Evolutionary conservation across 2,329 filamentous ascomycete species (phyloP).

Genomic region (Fusarium solani-melongenae): DNA sequence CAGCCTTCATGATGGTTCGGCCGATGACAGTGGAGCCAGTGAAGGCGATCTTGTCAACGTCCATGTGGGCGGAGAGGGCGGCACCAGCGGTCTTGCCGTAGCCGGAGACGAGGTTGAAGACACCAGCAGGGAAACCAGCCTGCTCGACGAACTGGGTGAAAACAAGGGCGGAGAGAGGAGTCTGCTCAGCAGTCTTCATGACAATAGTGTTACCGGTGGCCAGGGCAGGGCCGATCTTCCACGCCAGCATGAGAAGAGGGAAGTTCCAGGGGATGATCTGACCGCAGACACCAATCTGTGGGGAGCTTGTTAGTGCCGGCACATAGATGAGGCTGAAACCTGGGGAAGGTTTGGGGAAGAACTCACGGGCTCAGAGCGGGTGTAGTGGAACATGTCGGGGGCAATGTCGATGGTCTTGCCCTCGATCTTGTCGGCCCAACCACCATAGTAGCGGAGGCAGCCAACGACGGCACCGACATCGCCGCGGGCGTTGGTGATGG

Average conservation of each 20-base stretch:
- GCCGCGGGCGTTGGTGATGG: constrained; percentile 78
- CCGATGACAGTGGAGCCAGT: constrained; percentile 81
- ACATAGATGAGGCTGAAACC: neutral
- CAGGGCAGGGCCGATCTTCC: constrained; percentile 84
- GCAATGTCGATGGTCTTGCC: constrained; percentile 87
- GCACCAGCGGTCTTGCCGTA: constrained; percentile 84
- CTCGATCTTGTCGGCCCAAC: constrained; percentile 92
- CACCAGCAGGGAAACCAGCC: constrained; percentile 82
- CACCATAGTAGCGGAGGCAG: constrained; percentile 79
- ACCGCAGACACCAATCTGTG: constrained; percentile 77
- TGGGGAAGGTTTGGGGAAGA: neutral
- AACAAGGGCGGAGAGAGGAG: constrained; percentile 75
- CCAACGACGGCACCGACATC: constrained; percentile 76
- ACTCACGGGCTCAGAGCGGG: constrained; percentile 75
- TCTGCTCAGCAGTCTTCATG: constrained; percentile 82
- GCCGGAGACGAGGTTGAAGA: constrained; percentile 81
- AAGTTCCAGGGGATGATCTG: constrained; percentile 95
- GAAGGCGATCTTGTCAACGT: constrained; percentile 86
- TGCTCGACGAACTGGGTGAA: constrained; percentile 75
- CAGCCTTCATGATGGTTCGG: constrained; percentile 83
- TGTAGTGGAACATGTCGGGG: constrained; percentile 86
- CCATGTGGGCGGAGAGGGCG: constrained; percentile 80
- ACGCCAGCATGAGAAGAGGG: constrained; percentile 81
- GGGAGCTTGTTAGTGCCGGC: constrained; percentile 16
- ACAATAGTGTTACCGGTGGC: constrained; percentile 79